Evolutionary conservation across 495 filamentous ascomycete genomes (phyloP), one percentile per base, ranked within the genome.

Genomic region (Aspergillus homomorphus): DNA sequence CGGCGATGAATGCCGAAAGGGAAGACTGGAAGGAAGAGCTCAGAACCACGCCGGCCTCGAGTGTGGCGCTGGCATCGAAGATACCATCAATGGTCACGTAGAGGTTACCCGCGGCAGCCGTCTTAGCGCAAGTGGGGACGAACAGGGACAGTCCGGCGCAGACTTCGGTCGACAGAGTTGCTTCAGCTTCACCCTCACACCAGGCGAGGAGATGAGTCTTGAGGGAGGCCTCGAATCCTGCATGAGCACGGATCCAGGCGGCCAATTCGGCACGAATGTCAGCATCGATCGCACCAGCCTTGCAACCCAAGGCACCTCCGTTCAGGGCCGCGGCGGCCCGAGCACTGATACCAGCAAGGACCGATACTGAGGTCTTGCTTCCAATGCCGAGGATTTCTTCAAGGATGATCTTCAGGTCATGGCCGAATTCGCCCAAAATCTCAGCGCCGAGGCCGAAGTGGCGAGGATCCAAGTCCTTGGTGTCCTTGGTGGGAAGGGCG

Each of bases 41-140:
- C 45, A 79, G 69, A 52, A 75, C 66, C 9, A 75, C 70, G 51
- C 63, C 66, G 16, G 62, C 57, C 46, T 62, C 66, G 15, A 73
- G 61, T 15, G 67, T 65, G 48, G 64, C n/a, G n/a, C n/a, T 28
- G 28, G 68, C 53, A 14, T 58, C 53, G 56, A 76, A 72, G 57
- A 79, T 75, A 71, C 76, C 76, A 14, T 77, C 73, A 21, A 77
- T 20, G 38, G 68, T 75, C 26, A 77, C 73, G 46, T 67, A 70
- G 43, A 77, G 66, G 12, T 70, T 66, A 28, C 68, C 72, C 66
- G 75, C 65, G 51, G 74, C 73, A 43, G 74, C 73, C 42, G 74
- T 64, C 23, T 67, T 62, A 45, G 73, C 72, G 53, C 63, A 69
- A 33, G 62, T 63, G 43, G 76, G 76, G 59, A 75, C 66, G 62